phyloP scores from a whole-genome alignment of 2,329 filamentous ascomycete species.

The Diplodia corticola region DNA sequence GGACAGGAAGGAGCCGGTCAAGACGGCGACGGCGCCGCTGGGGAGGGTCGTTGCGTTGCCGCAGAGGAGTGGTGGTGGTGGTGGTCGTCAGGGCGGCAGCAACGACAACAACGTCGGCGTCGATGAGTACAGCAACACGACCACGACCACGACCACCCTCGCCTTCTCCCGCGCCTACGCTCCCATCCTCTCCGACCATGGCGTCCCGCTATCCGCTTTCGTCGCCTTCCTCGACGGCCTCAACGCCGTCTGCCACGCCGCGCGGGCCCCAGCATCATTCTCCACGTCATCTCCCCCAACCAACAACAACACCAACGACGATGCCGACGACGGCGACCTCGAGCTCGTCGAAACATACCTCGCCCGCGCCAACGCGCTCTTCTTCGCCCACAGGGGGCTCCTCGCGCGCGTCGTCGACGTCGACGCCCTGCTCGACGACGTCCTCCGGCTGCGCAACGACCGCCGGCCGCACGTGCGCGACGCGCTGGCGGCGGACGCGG shows the following conservation, averaged over 20 bases:
- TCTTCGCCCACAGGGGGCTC: constrained; percentile 37
- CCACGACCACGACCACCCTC: neutral
- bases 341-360: constrained; percentile 32
- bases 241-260: constrained; percentile 32
- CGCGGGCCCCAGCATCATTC: neutral
- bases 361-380: constrained; percentile 32
- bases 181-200: constrained; percentile 33
- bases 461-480: constrained; percentile 27
- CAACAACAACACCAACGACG: neutral
- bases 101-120: neutral
- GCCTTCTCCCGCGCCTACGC: constrained; percentile 33
- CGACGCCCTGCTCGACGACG: constrained; percentile 28
- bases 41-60: neutral
- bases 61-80: neutral
- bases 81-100: neutral
- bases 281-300: too few species aligned
- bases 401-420: constrained; percentile 32
- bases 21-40: constrained; percentile 23
- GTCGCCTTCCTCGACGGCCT: constrained; percentile 37
- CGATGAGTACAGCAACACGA: constrained; percentile 4
- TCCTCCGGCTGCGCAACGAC: constrained; percentile 29
- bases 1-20: constrained; percentile 2
- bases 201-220: constrained; percentile 34
- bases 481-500: constrained; percentile 6
- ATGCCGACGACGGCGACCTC: constrained; percentile 1